These are phyloP conservation scores for Colletotrichum somersetense DNA, from an alignment of 2,329 filamentous ascomycete species.

Conservation along the genomic window DNA sequence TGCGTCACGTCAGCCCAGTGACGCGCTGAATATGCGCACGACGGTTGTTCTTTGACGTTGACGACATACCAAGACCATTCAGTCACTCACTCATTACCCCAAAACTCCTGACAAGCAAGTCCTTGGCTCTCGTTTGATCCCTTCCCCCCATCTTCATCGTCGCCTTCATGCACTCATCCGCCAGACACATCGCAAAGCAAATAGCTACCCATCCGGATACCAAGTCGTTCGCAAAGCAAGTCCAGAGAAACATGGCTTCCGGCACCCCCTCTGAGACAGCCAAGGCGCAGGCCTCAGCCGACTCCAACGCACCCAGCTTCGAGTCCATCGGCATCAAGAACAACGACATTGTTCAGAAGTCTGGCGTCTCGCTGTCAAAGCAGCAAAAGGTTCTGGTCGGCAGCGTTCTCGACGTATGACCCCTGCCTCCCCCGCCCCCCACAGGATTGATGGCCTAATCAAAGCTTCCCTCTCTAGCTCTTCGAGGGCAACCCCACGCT, in stretches of 20 bases:
- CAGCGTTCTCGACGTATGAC: constrained; percentile 65
- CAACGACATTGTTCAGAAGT: constrained; percentile 64
- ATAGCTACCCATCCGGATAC: constrained; percentile 35
- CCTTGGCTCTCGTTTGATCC: background rate
- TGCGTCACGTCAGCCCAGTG: constrained; percentile 19
- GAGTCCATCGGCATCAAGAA: constrained; percentile 60
- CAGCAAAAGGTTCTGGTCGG: constrained; percentile 68
- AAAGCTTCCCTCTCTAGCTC: constrained; percentile 52
- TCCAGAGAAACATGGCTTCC: constrained; percentile 47
- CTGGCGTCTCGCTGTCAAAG: constrained; percentile 62
- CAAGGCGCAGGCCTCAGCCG: constrained; percentile 43
- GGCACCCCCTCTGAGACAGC: constrained; percentile 48
- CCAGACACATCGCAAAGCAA: constrained; percentile 35
- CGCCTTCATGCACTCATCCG: constrained; percentile 31
- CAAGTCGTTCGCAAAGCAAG: constrained; percentile 32
- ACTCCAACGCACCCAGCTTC: constrained; percentile 42
- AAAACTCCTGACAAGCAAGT: constrained; percentile 1
- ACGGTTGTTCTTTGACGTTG: background rate
- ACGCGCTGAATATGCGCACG: constrained; percentile 34
- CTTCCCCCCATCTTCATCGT: background rate
- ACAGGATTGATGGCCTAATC: background rate
- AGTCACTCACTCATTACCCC: background rate
- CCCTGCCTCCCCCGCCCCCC: background rate
- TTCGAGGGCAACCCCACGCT: constrained; percentile 71
- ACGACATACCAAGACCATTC: background rate